Percentiles rank a stretch among this genome's conserved stretches.
Evolutionary conservation across 768 basidiomycete species (phyloP).

Genomic region (Boletus pseudo-olivaceus): DNA sequence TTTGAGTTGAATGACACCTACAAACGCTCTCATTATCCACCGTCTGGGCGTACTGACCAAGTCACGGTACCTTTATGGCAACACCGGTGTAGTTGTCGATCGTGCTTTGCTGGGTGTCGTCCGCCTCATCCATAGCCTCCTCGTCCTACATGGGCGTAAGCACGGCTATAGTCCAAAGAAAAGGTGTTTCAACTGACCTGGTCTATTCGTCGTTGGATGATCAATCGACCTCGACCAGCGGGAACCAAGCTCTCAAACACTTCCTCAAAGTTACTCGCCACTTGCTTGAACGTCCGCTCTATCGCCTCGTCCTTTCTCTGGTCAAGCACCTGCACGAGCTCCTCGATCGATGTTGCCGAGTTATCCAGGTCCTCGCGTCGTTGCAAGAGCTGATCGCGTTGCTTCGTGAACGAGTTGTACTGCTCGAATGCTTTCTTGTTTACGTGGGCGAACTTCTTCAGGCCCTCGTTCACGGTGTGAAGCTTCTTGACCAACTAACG

Average conservation of each 20-base stretch:
- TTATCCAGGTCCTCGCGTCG: constrained; percentile 90
- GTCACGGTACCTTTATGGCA: constrained; percentile 72
- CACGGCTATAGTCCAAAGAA: not conserved
- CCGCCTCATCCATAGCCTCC: constrained; percentile 61
- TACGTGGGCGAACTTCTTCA: constrained; percentile 97
- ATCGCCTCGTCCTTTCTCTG: constrained; percentile 98
- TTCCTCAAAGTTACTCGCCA: constrained; percentile 94
- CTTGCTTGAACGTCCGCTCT: constrained; percentile 97
- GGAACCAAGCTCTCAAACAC: constrained; percentile 97
- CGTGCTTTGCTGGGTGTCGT: constrained; percentile 66
- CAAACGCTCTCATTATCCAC: not conserved
- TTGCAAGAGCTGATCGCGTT: constrained; percentile 84
- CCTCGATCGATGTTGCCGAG: constrained; percentile 85
- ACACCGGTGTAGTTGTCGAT: constrained; percentile 97
- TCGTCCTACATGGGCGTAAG: constrained; percentile 50
- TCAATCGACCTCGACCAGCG: constrained; percentile 83
- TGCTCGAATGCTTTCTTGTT: constrained; percentile 99
- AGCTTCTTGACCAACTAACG: constrained; percentile 85
- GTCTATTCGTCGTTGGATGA: constrained; percentile 90
- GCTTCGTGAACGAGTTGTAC: constrained; percentile 96
- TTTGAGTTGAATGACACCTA: constrained; percentile 99
- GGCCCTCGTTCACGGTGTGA: constrained; percentile 85
- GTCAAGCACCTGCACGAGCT: constrained; percentile 90
- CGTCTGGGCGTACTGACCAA: not conserved
- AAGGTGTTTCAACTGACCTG: constrained; percentile 43